Conservation (phyloP, 176 grass and related monocot genomes). For the Canna indica region DNA sequence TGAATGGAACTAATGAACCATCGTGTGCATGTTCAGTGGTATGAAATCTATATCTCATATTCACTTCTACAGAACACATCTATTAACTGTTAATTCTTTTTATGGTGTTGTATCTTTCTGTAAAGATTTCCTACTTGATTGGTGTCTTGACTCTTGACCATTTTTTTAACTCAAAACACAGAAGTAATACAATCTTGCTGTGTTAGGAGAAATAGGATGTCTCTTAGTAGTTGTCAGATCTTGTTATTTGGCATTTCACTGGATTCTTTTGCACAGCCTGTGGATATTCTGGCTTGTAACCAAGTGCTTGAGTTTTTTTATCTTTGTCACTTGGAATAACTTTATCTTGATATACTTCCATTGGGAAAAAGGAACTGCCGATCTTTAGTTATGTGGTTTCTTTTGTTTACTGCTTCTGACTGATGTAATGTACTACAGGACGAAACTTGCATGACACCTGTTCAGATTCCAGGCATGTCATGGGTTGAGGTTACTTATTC, state of each 20-base stretch:
- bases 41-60: not conserved
- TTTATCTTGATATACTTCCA: not conserved
- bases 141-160: not conserved
- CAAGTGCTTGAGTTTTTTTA: not conserved
- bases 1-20: conserved; percentile 26
- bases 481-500: conserved; percentile 82
- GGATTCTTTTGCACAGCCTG: not conserved
- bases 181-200: conserved; percentile 20
- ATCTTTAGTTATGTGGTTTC: not conserved
- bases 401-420: not conserved
- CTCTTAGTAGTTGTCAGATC: not conserved
- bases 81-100: not conserved
- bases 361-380: no score
- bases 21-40: conserved; percentile 63
- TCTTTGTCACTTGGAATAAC: not conserved
- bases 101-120: not conserved
- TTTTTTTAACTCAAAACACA: not conserved
- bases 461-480: conserved; percentile 52
- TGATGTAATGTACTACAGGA: conserved; percentile 33
- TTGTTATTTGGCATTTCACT: not conserved
- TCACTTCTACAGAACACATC: not conserved
- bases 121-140: not conserved
- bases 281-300: not conserved
- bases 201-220: not conserved
- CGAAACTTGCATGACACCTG: conserved; percentile 59